These are phyloP conservation scores for Phytophthora pisi DNA, from an alignment of 352 stramenopile genomes.

Conservation along the genomic window DNA sequence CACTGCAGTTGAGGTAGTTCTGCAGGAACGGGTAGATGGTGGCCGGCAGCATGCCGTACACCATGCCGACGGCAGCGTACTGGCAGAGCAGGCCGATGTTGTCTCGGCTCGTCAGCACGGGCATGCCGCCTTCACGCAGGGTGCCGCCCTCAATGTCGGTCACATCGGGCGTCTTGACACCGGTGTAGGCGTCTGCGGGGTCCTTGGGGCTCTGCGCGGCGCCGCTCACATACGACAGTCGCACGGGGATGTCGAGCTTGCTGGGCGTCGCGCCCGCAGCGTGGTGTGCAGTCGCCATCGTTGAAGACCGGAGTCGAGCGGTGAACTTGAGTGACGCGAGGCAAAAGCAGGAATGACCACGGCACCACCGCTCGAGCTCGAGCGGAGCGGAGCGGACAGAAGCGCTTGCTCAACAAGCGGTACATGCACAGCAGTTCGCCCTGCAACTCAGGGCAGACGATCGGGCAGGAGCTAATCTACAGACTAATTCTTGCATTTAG, in stretches of 20 bases:
- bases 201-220: conserved; percentile 27
- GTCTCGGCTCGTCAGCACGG: conserved; percentile 45
- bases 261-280: conserved; percentile 25
- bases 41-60: conserved; percentile 51
- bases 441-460: conserved; percentile 3
- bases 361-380: conserved; percentile 2
- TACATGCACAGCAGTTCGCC: neutral
- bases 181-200: conserved; percentile 26
- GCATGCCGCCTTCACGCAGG: conserved; percentile 39
- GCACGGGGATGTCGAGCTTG: conserved; percentile 38
- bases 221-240: conserved; percentile 50
- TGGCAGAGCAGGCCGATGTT: conserved; percentile 53
- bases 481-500: conserved; percentile 8
- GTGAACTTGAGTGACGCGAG: conserved; percentile 19
- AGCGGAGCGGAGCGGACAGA: neutral
- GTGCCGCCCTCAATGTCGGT: conserved; percentile 46
- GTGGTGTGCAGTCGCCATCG: conserved; percentile 32
- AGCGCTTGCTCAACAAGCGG: conserved; percentile 20
- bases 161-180: conserved; percentile 32
- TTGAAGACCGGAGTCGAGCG: neutral
- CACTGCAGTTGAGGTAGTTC: conserved; percentile 38
- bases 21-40: conserved; percentile 43
- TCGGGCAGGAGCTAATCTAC: conserved; percentile 14
- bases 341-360: conserved; percentile 30
- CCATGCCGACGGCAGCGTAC: conserved; percentile 56